Evolutionary conservation across 306 rosid species (phyloP).

Genomic region (Ziziphus jujuba): DNA sequence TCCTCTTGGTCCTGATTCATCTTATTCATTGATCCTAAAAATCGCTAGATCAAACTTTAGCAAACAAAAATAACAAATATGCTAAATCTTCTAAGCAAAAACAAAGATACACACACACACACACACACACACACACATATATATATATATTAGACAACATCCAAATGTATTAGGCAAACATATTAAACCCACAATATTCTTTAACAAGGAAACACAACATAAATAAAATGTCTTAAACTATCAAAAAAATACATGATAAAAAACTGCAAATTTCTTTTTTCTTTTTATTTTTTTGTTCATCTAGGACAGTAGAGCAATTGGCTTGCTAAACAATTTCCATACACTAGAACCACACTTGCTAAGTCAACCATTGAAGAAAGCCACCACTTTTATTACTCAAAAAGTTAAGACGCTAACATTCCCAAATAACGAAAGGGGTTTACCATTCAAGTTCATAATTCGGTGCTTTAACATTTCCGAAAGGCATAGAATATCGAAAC

Average conservation of each 20-base stretch:
- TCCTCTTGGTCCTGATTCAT: constrained; percentile 6
- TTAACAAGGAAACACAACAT: not conserved
- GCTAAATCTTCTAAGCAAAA: not conserved
- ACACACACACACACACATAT: no score
- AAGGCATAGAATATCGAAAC: constrained; percentile 62
- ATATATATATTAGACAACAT: no score
- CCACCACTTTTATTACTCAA: not conserved
- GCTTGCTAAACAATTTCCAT: no score
- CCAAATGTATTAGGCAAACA: no score
- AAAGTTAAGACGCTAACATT: no score
- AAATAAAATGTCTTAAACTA: not conserved
- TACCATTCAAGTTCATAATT: constrained; percentile 48
- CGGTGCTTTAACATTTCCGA: constrained; percentile 58
- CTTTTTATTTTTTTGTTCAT: not conserved
- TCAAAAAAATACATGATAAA: no score
- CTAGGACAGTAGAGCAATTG: not conserved
- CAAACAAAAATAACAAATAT: constrained; percentile 1
- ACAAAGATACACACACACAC: no score
- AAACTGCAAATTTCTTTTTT: no score
- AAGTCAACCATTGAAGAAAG: not conserved
- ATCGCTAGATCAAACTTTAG: not conserved
- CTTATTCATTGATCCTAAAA: constrained; percentile 21
- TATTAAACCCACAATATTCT: no score
- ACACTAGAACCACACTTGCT: no score
- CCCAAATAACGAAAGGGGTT: not conserved